Evolutionary conservation across 495 filamentous ascomycete species (phyloP), one percentile per base, ranked within the genome.

Genomic region (Chaetomium tenue): DNA sequence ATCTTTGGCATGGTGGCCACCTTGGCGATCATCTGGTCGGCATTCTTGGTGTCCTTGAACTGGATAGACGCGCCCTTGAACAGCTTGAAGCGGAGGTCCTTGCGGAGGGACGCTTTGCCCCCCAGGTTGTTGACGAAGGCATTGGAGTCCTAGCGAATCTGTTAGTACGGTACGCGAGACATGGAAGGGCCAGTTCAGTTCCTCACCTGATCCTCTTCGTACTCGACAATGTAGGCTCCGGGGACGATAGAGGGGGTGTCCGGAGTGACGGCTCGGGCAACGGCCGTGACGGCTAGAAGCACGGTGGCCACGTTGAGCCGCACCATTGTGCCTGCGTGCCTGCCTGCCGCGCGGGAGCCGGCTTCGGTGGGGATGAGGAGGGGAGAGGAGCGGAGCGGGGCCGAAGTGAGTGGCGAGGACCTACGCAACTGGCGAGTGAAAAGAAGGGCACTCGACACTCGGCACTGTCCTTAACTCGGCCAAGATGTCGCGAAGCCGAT

Each of bases 11-110:
- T 71, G n/a, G 64, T 70, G n/a, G 69, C 71, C 48, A 82, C 69
- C 63, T 73, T 74, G 20, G 66, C 68, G 3, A 73, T 76, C 59
- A 74, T 72, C 56, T 76, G 69, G 60, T 79, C 77, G 57, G 79
- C 75, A 23, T 75, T 75, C 57, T 72, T 64, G 37, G 69, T 61
- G 66, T 81, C 75, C 51, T 76, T 64, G 70, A 82, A 79, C 68
- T 80, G 75, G 67, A 82, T 78, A 0, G 80, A 80, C 1, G 73
- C 78, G 57, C 80, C 80, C 63, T 75, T 80, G 74, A 82, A 82
- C 53, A 82, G 69, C 70, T 76, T 73, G 64, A 75, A 81, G 63
- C 76, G 71, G 25, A 82, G 69, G 53, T 76, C 77, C 64, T 71
- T 78, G 51, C 78, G 78, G 64, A 78, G 76, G 15, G 75, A 61